phyloP scores from a whole-genome alignment of 306 rosid species.

The Biancaea sappan region DNA sequence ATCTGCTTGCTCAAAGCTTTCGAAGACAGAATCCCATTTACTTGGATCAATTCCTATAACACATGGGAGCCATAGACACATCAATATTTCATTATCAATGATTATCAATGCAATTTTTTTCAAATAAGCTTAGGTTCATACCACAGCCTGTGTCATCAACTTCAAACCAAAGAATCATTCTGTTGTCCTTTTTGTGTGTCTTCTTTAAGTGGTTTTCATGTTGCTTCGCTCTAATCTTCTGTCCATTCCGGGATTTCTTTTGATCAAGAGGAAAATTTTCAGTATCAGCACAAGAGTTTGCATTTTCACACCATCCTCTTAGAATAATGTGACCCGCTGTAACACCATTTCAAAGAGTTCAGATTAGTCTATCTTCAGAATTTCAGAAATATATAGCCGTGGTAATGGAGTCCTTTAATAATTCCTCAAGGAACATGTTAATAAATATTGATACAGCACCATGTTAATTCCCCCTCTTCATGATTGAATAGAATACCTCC shows the following conservation, averaged over 20 bases:
- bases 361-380: slow-evolving; percentile 23
- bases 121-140: slow-evolving; percentile 46
- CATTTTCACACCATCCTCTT: slow-evolving; percentile 84
- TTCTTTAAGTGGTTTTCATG: slow-evolving; percentile 59
- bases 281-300: slow-evolving; percentile 39
- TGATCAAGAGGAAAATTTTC: slow-evolving; percentile 53
- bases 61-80: slow-evolving; percentile 6
- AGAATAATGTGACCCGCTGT: slow-evolving; percentile 97
- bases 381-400: neutral
- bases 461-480: neutral
- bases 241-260: slow-evolving; percentile 56
- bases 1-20: slow-evolving; percentile 99
- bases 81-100: neutral
- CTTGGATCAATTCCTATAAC: slow-evolving; percentile 82
- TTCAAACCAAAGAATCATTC: slow-evolving; percentile 90
- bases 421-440: slow-evolving; percentile 3
- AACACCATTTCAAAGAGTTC: slow-evolving; percentile 37
- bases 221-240: slow-evolving; percentile 65
- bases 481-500: neutral
- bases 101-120: slow-evolving; percentile 20
- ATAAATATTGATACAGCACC: neutral
- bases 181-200: slow-evolving; percentile 58
- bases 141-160: slow-evolving; percentile 98
- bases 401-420: neutral
- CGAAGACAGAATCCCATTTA: slow-evolving; percentile 98